Evolutionary conservation across 116 monocot species (phyloP).

Genomic region (Papilionanthe hybrid): DNA sequence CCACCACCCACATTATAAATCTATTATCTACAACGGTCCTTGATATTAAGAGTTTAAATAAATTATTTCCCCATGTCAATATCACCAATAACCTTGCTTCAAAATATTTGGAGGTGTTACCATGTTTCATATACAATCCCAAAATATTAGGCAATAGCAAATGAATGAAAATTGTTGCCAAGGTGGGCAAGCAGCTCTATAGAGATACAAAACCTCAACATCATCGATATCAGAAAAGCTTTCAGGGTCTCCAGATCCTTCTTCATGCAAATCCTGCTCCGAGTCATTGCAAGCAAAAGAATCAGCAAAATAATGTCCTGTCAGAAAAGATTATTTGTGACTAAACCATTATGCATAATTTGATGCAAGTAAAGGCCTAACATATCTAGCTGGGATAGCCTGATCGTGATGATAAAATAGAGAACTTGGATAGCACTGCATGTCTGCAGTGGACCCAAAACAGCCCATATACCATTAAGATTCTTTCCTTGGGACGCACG

Average conservation of each 20-base stretch:
- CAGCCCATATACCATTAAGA: conserved; percentile 17
- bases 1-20: too few species aligned
- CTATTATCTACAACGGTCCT: too few species aligned
- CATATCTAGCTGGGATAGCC: neutral
- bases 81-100: too few species aligned
- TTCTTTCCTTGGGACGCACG: conserved; percentile 14
- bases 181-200: neutral
- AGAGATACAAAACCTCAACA: conserved; percentile 41
- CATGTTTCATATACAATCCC: too few species aligned
- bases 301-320: conserved; percentile 26
- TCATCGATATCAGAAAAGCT: conserved; percentile 94
- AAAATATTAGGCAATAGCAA: neutral
- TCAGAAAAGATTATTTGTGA: neutral
- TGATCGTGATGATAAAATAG: neutral
- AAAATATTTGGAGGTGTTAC: too few species aligned
- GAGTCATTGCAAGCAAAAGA: conserved; percentile 15
- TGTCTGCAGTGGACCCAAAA: neutral
- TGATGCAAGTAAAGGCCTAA: neutral
- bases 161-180: neutral
- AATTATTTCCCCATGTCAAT: too few species aligned
- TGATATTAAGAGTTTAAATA: too few species aligned
- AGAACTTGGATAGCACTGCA: neutral
- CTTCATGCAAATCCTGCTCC: conserved; percentile 17
- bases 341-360: neutral
- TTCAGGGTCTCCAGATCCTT: conserved; percentile 32